Evolutionary conservation across 805 yeast genomes (phyloP), one percentile per base, ranked within the genome.

Genomic region (Kodamaea sagamina): DNA sequence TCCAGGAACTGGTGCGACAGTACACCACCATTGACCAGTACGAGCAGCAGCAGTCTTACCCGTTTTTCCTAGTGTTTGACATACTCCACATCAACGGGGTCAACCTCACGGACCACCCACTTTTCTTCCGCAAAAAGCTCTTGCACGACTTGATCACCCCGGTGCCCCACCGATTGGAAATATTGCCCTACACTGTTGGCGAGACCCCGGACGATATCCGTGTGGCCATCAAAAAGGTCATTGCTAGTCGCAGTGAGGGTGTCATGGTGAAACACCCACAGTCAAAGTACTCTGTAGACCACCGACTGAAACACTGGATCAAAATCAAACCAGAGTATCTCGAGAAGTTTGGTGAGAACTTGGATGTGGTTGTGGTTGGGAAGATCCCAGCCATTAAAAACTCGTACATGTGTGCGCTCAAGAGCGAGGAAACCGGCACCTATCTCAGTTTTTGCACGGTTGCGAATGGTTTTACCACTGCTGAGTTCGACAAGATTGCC

Each of bases 291-390:
- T 58, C 64, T 2, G 72, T 86, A 11, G 87, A 80, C n/a, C 75
- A 74, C 25, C 66, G 89, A 39, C 72, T 74, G 32, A 77, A 75
- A 12, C 64, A 73, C n/a, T 92, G 97, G 96, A 68, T 89, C 11
- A 92, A 92, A 56, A 77, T 92, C 2, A 92, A 92, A 59, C 98
- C 98, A 0, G 97, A 90, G 52, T 90, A 89, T 57, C 67, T 89
- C 41, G 84, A 81, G 43, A 88, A 84, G 46, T 85, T 86, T 61
- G 96, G 96, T 7, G 96, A 89, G 49, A 86, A 86, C 54, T 68
- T 89, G 48, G 98, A 92, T 61, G 59, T 89, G 37, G 69, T 82
- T 2, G 77, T 92, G 0, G 81, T 90, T 44, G 99, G 97, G 0
- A 84, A 82, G 43, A 81, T 78, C 43, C 81, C 81, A 12, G 89